Evolutionary conservation across 352 stramenopile genomes (phyloP).

Genomic region (Phytopythium helicoides): DNA sequence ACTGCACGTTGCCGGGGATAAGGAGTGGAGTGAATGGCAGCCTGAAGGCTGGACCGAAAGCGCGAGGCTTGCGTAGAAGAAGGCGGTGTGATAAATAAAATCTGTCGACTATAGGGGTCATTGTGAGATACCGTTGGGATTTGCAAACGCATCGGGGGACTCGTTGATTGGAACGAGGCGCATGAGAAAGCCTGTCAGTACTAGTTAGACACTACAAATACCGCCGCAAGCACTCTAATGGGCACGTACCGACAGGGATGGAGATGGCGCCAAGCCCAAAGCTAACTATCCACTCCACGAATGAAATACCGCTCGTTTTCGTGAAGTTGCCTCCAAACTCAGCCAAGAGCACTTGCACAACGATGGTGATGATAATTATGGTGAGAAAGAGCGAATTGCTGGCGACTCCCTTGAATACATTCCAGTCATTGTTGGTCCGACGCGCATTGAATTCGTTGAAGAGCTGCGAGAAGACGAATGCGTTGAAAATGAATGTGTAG

Average conservation of each 20-base stretch:
- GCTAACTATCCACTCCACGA: conserved; percentile 60
- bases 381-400: conserved; percentile 92
- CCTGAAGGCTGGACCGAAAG: too few relatives aligned
- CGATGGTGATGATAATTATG: conserved; percentile 90
- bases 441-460: conserved; percentile 90
- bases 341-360: conserved; percentile 95
- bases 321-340: conserved; percentile 92
- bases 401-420: conserved; percentile 91
- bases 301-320: conserved; percentile 67
- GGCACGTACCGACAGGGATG: conserved; percentile 59
- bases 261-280: conserved; percentile 59
- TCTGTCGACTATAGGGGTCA: conserved; percentile 10
- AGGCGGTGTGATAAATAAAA: not conserved
- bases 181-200: conserved; percentile 58
- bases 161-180: conserved; percentile 69
- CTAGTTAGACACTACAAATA: not conserved
- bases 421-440: conserved; percentile 94
- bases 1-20: too few relatives aligned
- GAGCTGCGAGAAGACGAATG: conserved; percentile 97
- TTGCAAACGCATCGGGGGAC: conserved; percentile 61
- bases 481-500: conserved; percentile 98
- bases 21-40: too few relatives aligned
- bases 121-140: conserved; percentile 67
- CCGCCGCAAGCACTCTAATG: not conserved
- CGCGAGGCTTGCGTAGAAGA: not conserved